These are phyloP conservation scores for Shiraia bambusicola DNA, from an alignment of 2,329 filamentous ascomycete species.

Conservation along the genomic window DNA sequence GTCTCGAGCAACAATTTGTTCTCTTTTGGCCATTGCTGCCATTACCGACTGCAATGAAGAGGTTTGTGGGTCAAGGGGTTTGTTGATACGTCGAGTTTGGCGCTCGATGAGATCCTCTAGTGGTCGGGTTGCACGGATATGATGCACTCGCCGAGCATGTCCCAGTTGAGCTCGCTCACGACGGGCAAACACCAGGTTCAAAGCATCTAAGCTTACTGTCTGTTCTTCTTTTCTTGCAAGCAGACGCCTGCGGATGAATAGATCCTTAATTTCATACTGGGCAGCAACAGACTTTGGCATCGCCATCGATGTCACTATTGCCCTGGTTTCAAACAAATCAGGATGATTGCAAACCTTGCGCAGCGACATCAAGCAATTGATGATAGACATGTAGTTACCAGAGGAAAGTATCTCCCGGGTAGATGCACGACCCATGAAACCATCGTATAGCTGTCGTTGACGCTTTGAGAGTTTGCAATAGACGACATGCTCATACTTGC, in stretches of 20 bases:
- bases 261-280: conserved; percentile 72
- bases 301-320: conserved; percentile 94
- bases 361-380: conserved; percentile 96
- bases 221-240: conserved; percentile 64
- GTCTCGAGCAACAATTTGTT: conserved; percentile 66
- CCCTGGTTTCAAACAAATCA: conserved; percentile 91
- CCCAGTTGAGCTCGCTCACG: conserved; percentile 65
- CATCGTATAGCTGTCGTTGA: conserved; percentile 93
- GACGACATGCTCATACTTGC: conserved; percentile 95
- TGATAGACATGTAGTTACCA: conserved; percentile 96
- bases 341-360: conserved; percentile 98
- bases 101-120: conserved; percentile 71
- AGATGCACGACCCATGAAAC: conserved; percentile 86
- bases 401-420: conserved; percentile 86
- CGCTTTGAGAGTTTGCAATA: conserved; percentile 94
- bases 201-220: conserved; percentile 69
- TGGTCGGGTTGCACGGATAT: conserved; percentile 64
- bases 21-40: conserved; percentile 65
- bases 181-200: conserved; percentile 74
- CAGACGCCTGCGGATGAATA: conserved; percentile 66
- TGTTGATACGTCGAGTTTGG: conserved; percentile 62
- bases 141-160: conserved; percentile 40
- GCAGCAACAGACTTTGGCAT: conserved; percentile 78
- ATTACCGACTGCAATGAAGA: conserved; percentile 70
- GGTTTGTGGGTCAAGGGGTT: conserved; percentile 52